A percentile compares a stretch with the other conserved stretches of the same genome.
Evolutionary conservation across 1,284 basidiomycete species (phyloP).

Genomic region (Irpex lacteus): DNA sequence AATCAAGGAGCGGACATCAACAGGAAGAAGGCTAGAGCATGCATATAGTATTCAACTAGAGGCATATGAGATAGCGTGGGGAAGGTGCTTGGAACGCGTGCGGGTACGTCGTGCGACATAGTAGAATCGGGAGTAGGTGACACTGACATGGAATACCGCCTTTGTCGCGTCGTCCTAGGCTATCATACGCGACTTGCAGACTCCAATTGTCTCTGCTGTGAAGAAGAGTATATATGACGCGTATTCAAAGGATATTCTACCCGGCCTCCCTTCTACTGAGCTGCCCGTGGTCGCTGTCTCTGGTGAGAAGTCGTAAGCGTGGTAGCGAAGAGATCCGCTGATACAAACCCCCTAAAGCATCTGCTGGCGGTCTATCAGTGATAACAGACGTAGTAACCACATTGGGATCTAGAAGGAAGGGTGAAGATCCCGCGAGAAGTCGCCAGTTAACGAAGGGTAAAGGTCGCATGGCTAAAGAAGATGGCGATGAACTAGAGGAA

Average conservation of each 20-base stretch:
- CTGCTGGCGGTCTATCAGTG: constrained; percentile 9
- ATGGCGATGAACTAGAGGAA: constrained; percentile 9
- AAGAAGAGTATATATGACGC: constrained; percentile 23
- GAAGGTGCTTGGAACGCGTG: constrained; percentile 28
- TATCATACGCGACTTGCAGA: constrained; percentile 25
- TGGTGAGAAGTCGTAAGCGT: constrained; percentile 33
- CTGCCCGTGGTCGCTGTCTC: constrained; percentile 59
- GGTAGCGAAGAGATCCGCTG: constrained; percentile 19
- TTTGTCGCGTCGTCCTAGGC: constrained; percentile 15
- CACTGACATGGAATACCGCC: neutral
- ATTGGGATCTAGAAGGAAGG: neutral
- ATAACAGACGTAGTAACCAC: constrained; percentile 9
- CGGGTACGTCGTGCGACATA: constrained; percentile 23
- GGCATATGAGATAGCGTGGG: constrained; percentile 30
- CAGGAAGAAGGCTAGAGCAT: constrained; percentile 6
- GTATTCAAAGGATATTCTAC: constrained; percentile 25
- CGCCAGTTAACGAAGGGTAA: neutral
- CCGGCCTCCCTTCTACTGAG: constrained; percentile 59
- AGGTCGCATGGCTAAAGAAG: constrained; percentile 24
- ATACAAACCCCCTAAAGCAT: constrained; percentile 19
- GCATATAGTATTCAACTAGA: constrained; percentile 28
- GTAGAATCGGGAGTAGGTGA: neutral
- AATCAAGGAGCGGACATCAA: neutral
- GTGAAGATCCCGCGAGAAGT: neutral
- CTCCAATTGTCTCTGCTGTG: constrained; percentile 24